Evolutionary conservation across 2,329 filamentous ascomycete genomes (phyloP), one percentile per base, ranked within the genome.

Genomic region (Talaromyces marneffei): DNA sequence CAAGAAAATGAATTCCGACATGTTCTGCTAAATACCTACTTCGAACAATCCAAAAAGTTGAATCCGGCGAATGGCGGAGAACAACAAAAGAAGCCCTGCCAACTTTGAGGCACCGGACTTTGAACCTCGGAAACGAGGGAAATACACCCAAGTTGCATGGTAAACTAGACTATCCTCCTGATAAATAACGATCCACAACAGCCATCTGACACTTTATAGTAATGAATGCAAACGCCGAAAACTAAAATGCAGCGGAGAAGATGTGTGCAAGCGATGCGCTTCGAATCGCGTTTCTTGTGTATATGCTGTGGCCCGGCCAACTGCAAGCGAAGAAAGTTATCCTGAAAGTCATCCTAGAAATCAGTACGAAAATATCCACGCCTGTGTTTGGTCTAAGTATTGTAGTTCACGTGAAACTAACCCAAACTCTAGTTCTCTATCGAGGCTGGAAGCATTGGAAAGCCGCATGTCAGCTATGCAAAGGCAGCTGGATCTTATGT

Each of bases 131-230:
- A 74, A 74, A 66, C 66, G 72, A 33, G 71, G 71, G 16, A 73
- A 73, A 65, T 74, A 75, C 53, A 74, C 72, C 0, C 72, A 72
- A 55, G 65, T 71, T 9, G 72, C 72, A 12, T 75, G 72, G 72
- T 74, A 60, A n/a, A 66, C 9, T 12, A 29, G 23, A 33, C 55
- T 48, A 27, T 33, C 18, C 14, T 33, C 9, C 2, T 35, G 2
- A 14, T 3, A 18, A 31, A 33, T 1, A 14, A 18, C 12, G n/a
- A 12, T 35, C 4, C 2, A 8, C 1, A 14, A 2, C 46, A 33
- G 3, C 18, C 9, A 1, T 55, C 57, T 46, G 14, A 37, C 29
- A 12, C 2, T 20, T 7, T 18, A n/a, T n/a, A 63, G 61, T 35
- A 63, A 63, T 48, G 61, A 63, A 46, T 63, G 61, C 42, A 63